Conservation (phyloP, 805 yeast species). For the Zygosaccharomyces siamensis region DNA sequence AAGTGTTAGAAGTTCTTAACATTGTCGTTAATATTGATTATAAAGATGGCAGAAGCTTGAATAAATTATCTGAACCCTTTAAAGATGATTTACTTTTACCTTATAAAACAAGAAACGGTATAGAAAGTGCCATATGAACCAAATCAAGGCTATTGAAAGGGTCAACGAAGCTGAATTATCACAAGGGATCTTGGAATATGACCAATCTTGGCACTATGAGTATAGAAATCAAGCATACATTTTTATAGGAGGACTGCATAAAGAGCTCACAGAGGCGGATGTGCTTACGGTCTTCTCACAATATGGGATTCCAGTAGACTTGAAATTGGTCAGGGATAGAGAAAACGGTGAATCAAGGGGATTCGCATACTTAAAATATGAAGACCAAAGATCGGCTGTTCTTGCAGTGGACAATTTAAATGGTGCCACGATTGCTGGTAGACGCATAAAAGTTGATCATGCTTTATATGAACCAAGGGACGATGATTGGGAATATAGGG, state of each 20-base stretch:
- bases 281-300: constrained; percentile 77
- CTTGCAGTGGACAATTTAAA: constrained; percentile 87
- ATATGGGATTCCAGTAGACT: constrained; percentile 78
- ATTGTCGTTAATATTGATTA: neutral
- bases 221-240: constrained; percentile 71
- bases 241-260: constrained; percentile 68
- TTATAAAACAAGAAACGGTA: neutral
- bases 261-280: constrained; percentile 67
- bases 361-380: constrained; percentile 78
- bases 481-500: constrained; percentile 47
- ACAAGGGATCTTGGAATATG: constrained; percentile 45
- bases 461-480: constrained; percentile 53
- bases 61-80: too few species aligned
- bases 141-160: constrained; percentile 42
- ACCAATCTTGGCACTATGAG: constrained; percentile 88
- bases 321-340: constrained; percentile 63
- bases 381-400: constrained; percentile 71
- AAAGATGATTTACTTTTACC: neutral
- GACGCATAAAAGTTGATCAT: constrained; percentile 63
- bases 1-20: neutral
- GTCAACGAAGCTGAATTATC: constrained; percentile 66
- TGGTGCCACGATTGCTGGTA: constrained; percentile 54
- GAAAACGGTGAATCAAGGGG: constrained; percentile 65
- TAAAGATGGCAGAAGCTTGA: too few species aligned
- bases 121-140: constrained; percentile 14